phyloP scores from a whole-genome alignment of 1,284 basidiomycete species.

The Cystobasidium pallidum region DNA sequence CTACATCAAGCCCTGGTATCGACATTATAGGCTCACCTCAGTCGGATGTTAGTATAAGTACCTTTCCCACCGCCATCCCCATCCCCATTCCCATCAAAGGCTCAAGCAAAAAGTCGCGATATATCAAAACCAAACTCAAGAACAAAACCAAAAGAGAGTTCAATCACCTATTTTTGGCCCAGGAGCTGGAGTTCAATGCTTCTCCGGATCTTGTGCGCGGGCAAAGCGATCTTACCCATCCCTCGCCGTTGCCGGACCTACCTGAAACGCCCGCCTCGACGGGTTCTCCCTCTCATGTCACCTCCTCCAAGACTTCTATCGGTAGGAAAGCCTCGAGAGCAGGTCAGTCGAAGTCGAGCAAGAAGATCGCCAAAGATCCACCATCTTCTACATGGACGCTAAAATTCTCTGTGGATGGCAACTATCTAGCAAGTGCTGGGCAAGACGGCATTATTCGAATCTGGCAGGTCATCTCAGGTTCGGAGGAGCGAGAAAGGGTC shows the following conservation, averaged over 20 bases:
- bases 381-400: slow-evolving; percentile 55
- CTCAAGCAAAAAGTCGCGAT: slow-evolving; percentile 28
- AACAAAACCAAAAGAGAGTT: slow-evolving; percentile 27
- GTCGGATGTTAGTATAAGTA: neutral
- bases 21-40: slow-evolving; percentile 8
- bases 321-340: neutral
- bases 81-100: neutral
- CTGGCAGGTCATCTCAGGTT: slow-evolving; percentile 49
- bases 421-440: slow-evolving; percentile 56
- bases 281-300: neutral
- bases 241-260: neutral
- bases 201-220: neutral
- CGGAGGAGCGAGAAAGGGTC: slow-evolving; percentile 40
- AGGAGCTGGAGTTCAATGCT: neutral
- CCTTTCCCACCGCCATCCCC: neutral
- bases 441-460: slow-evolving; percentile 55
- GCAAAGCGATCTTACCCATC: neutral
- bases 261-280: slow-evolving; percentile 2
- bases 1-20: neutral
- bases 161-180: slow-evolving; percentile 22
- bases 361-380: slow-evolving; percentile 48
- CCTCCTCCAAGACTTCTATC: neutral
- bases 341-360: neutral
- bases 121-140: slow-evolving; percentile 30
- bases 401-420: slow-evolving; percentile 55